Percentiles rank a stretch among this genome's conserved stretches.
Conservation (phyloP, 208 protist species). For the Leishmania amazonensis region DNA sequence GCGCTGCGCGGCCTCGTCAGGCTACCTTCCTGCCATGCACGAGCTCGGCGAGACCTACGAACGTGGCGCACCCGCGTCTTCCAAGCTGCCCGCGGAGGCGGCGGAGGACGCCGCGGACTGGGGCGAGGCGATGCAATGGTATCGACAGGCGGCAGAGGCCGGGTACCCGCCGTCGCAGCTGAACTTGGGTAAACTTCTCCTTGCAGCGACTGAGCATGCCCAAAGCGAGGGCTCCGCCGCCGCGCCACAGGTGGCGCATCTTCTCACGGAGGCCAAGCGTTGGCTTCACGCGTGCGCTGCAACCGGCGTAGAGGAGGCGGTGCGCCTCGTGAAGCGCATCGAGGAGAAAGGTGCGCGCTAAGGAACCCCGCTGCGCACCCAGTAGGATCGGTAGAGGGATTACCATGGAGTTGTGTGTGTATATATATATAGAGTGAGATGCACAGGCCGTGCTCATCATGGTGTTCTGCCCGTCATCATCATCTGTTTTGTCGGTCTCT, state of each 20-base stretch:
- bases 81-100: no score
- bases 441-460: background rate
- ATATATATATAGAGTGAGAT: background rate
- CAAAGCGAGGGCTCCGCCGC: background rate
- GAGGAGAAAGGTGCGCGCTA: background rate
- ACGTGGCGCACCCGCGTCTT: constrained; percentile 32
- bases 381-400: background rate
- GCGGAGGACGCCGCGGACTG: constrained; percentile 49
- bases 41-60: constrained; percentile 81
- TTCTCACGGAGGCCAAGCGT: constrained; percentile 39
- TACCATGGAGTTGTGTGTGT: background rate
- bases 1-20: constrained; percentile 49
- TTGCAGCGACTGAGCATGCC: constrained; percentile 44
- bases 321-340: constrained; percentile 48
- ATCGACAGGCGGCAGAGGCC: constrained; percentile 51
- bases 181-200: constrained; percentile 77
- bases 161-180: constrained; percentile 72
- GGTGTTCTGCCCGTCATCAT: background rate
- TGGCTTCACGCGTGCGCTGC: constrained; percentile 66
- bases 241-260: constrained; percentile 20
- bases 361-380: background rate
- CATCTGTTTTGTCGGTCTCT: background rate
- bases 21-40: constrained; percentile 83
- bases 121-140: constrained; percentile 77
- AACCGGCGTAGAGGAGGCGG: constrained; percentile 59